These are phyloP conservation scores for Fusarium agapanthi DNA, from an alignment of 2,329 filamentous ascomycete genomes.

Conservation along the genomic window DNA sequence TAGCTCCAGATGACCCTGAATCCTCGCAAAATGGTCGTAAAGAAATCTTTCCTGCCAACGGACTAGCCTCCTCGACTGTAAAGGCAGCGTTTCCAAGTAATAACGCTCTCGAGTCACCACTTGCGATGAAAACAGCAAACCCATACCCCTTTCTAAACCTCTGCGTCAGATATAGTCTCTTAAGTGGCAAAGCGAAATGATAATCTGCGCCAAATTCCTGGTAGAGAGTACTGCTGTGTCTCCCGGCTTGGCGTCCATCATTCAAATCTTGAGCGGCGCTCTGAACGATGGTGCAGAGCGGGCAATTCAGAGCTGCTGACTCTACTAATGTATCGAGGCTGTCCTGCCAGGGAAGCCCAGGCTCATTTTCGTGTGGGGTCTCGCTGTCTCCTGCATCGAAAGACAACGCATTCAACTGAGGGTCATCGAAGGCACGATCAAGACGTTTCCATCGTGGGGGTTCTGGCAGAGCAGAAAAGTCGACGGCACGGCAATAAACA, in stretches of 20 bases:
- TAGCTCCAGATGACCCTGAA: accelerated
- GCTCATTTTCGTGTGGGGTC: accelerated
- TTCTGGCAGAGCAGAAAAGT: background rate
- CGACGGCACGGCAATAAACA: background rate
- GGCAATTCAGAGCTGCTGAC: background rate
- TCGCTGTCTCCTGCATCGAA: background rate
- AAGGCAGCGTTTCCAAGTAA: background rate
- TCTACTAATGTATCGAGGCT: background rate
- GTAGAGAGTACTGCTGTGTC: accelerated
- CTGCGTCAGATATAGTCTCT: background rate
- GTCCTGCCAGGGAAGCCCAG: background rate
- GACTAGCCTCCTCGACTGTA: accelerated
- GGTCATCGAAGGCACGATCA: background rate
- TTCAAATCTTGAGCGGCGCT: accelerated
- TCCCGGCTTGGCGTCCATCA: background rate
- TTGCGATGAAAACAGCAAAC: accelerated
- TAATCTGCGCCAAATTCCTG: background rate
- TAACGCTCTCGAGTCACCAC: accelerated
- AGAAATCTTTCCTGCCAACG: accelerated
- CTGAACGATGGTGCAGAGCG: background rate
- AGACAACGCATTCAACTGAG: background rate
- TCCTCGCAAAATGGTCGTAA: background rate
- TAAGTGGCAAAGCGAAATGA: accelerated
- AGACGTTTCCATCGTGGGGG: accelerated
- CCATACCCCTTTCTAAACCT: background rate